Evolutionary conservation across 2,329 filamentous ascomycete species (phyloP).

Genomic region (Sporothrix variecibatus): DNA sequence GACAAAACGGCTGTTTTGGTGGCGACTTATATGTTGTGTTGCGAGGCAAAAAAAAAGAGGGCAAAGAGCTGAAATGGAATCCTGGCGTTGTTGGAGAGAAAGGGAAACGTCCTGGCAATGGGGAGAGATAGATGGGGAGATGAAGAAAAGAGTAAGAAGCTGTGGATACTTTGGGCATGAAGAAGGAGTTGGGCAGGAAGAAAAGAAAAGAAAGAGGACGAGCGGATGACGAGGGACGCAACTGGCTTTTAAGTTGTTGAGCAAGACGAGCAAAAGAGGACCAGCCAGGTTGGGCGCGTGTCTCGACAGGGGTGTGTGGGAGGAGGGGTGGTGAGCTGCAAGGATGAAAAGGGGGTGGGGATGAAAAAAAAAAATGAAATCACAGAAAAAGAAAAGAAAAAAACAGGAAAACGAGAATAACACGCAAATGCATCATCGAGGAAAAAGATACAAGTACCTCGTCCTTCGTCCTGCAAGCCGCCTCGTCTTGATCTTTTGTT

Average conservation of each 20-base stretch:
- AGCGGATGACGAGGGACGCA: conserved; percentile 33
- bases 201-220: conserved; percentile 25
- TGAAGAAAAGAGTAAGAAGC: conserved; percentile 7
- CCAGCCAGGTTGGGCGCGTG: conserved; percentile 9
- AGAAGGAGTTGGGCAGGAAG: conserved; percentile 37
- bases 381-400: neutral
- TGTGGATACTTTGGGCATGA: conserved; percentile 37
- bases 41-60: neutral
- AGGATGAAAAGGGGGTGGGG: neutral
- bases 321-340: neutral
- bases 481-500: neutral
- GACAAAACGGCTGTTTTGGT: neutral
- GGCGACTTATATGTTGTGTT: conserved; percentile 17
- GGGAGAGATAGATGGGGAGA: neutral
- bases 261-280: neutral
- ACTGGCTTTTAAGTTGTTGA: conserved; percentile 31
- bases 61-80: neutral
- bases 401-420: neutral
- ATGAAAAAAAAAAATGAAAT: neutral
- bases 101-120: neutral
- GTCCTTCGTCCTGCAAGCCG: neutral
- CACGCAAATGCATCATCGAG: neutral
- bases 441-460: neutral
- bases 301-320: neutral
- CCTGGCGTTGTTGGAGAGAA: neutral